Percentiles rank a stretch among this genome's conserved stretches.
These are phyloP conservation scores for Canavalia gladiata DNA, from an alignment of 306 rosid species.

Conservation along the genomic window DNA sequence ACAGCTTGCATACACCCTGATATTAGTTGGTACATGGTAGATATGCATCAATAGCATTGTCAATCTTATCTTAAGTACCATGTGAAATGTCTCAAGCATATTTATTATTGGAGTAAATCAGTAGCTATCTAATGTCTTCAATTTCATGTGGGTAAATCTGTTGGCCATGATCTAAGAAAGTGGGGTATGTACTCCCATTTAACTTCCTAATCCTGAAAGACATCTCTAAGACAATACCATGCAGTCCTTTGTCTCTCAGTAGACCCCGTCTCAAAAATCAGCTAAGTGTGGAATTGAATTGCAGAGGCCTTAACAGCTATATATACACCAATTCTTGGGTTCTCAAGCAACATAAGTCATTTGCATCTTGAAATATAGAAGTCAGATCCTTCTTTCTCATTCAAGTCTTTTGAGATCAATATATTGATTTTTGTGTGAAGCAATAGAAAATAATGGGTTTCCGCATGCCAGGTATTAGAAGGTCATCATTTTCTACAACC, in stretches of 20 bases:
- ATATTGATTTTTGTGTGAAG: background rate
- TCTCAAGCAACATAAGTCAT: conserved; percentile 6
- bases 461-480: conserved; percentile 20
- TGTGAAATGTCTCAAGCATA: conserved; percentile 47
- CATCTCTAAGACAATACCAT: conserved; percentile 36
- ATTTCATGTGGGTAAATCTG: conserved; percentile 22
- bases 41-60: too few relatives aligned
- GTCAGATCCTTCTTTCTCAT: conserved; percentile 20
- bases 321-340: conserved; percentile 21
- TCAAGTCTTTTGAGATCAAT: background rate
- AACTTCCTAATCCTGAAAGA: background rate
- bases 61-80: background rate
- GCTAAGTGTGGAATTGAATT: background rate
- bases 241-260: background rate
- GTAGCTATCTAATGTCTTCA: background rate
- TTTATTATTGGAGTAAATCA: conserved; percentile 12
- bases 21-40: too few relatives aligned
- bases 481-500: conserved; percentile 5
- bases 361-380: background rate
- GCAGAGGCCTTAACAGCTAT: conserved; percentile 11
- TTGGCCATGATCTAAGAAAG: conserved; percentile 21
- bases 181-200: too few relatives aligned
- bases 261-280: background rate
- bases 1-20: too few relatives aligned
- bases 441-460: conserved; percentile 42